Evolutionary conservation across 2,329 filamentous ascomycete genomes (phyloP).

Genomic region (Didymellaceae sp.): DNA sequence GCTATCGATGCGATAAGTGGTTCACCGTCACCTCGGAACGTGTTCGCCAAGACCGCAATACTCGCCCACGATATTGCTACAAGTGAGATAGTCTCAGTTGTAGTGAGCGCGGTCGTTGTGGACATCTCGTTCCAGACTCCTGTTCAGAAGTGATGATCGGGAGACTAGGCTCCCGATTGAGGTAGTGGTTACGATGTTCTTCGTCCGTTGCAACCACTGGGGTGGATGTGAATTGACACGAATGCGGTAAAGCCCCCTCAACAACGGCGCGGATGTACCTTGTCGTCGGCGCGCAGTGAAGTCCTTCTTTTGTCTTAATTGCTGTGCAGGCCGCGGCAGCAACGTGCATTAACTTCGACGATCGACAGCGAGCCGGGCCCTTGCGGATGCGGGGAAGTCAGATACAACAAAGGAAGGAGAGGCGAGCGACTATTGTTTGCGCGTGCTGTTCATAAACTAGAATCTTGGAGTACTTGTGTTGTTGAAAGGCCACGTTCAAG

Average conservation of each 20-base stretch:
- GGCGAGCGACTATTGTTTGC: constrained; percentile 20
- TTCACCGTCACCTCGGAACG: constrained; percentile 82
- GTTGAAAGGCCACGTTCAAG: constrained; percentile 39
- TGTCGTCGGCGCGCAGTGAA: constrained; percentile 3
- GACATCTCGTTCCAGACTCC: constrained; percentile 16
- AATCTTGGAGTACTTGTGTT: constrained; percentile 22
- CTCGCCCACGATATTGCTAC: constrained; percentile 72
- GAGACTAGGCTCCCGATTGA: constrained; percentile 20
- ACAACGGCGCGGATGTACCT: not conserved
- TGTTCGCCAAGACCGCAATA: constrained; percentile 76
- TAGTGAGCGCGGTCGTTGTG: constrained; percentile 52
- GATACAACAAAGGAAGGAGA: constrained; percentile 23
- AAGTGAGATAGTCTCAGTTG: constrained; percentile 63
- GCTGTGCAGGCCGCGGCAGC: constrained; percentile 8
- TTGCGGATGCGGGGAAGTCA: constrained; percentile 18
- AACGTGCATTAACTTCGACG: constrained; percentile 18
- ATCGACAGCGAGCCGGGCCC: constrained; percentile 15
- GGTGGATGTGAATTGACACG: constrained; percentile 11
- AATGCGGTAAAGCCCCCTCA: constrained; percentile 9
- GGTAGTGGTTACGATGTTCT: constrained; percentile 3
- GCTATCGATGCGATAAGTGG: constrained; percentile 88
- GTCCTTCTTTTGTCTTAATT: constrained; percentile 3
- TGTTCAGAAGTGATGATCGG: constrained; percentile 9
- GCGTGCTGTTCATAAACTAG: constrained; percentile 11
- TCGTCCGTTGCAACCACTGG: constrained; percentile 11